Conservation (phyloP, 164 flowering plant species). For the Liriodendron chinense region DNA sequence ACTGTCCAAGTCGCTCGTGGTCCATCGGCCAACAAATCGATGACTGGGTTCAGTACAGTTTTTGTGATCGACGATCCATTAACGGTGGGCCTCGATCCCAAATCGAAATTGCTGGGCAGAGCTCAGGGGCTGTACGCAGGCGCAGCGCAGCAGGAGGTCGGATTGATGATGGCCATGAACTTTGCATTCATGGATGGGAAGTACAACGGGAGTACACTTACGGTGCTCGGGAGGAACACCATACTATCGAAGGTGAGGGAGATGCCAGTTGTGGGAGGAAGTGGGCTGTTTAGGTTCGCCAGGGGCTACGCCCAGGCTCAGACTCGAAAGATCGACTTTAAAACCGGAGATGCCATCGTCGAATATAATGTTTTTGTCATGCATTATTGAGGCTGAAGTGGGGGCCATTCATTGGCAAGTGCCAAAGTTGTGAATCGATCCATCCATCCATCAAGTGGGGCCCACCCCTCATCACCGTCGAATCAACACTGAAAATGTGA, state of each 20-base stretch:
- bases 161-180: slow-evolving; percentile 41
- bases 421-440: no score
- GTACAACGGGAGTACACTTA: slow-evolving; percentile 46
- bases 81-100: slow-evolving; percentile 33
- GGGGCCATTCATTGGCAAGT: neutral
- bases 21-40: neutral
- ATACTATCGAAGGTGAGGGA: slow-evolving; percentile 26
- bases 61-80: slow-evolving; percentile 38
- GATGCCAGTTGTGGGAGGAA: slow-evolving; percentile 51
- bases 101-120: slow-evolving; percentile 39
- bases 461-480: no score
- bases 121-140: slow-evolving; percentile 51
- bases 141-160: slow-evolving; percentile 18
- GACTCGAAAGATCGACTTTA: slow-evolving; percentile 22
- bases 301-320: slow-evolving; percentile 34
- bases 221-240: slow-evolving; percentile 44
- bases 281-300: slow-evolving; percentile 38
- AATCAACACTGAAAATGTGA: no score
- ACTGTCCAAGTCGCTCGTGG: slow-evolving; percentile 27
- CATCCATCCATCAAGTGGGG: no score
- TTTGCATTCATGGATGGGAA: slow-evolving; percentile 36
- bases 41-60: slow-evolving; percentile 31
- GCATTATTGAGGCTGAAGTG: slow-evolving; percentile 25
- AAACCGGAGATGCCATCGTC: slow-evolving; percentile 35
- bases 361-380: slow-evolving; percentile 43